Conservation (phyloP, 768 basidiomycete species). For the Serendipita vermifera region DNA sequence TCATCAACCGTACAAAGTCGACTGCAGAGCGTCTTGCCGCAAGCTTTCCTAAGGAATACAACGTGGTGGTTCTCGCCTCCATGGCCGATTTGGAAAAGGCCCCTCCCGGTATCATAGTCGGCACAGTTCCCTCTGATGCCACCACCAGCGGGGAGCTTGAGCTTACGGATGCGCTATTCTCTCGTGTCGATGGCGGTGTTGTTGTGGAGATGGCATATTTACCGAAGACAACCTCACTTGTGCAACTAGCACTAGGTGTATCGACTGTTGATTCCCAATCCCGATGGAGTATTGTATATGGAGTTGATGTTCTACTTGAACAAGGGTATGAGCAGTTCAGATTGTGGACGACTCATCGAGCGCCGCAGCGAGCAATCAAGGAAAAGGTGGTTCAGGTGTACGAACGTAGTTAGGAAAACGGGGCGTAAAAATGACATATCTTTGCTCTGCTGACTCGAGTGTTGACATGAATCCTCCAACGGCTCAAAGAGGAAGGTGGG, state of each 20-base stretch:
- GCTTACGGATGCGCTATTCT: slow-evolving; percentile 47
- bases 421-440: too few relatives aligned
- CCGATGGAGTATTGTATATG: slow-evolving; percentile 57
- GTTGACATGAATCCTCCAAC: too few relatives aligned
- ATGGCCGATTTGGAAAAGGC: slow-evolving; percentile 32
- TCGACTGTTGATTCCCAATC: slow-evolving; percentile 25
- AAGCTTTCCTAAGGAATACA: slow-evolving; percentile 52
- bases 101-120: slow-evolving; percentile 64
- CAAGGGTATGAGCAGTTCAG: slow-evolving; percentile 82
- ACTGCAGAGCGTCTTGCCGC: slow-evolving; percentile 59
- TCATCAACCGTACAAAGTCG: slow-evolving; percentile 71
- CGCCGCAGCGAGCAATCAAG: slow-evolving; percentile 20
- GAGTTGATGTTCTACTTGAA: slow-evolving; percentile 74
- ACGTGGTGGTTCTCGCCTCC: slow-evolving; percentile 41
- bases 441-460: too few relatives aligned
- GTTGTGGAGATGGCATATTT: slow-evolving; percentile 93
- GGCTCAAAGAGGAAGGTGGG: too few relatives aligned
- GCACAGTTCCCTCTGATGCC: slow-evolving; percentile 68
- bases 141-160: slow-evolving; percentile 36
- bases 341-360: slow-evolving; percentile 53
- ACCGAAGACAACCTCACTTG: slow-evolving; percentile 71
- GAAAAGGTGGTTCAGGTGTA: too few relatives aligned
- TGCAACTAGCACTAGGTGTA: slow-evolving; percentile 46
- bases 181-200: slow-evolving; percentile 42
- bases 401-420: too few relatives aligned